Evolutionary conservation across 208 protist genomes (phyloP).

Genomic region (Herpetomonas tarakana): DNA sequence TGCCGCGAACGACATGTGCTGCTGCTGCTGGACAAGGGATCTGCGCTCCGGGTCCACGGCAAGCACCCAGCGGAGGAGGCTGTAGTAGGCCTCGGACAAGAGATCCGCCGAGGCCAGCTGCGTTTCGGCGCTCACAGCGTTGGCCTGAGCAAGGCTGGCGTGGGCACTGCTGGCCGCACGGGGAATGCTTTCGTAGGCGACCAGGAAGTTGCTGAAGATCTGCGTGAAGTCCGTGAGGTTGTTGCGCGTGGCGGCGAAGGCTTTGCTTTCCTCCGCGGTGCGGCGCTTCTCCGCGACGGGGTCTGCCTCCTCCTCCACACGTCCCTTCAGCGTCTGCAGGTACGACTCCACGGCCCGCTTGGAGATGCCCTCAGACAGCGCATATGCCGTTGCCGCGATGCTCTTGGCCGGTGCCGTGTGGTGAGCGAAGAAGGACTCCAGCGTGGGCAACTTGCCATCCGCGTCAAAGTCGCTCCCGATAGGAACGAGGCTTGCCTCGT

Average conservation of each 20-base stretch:
- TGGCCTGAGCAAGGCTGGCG: conserved; percentile 12
- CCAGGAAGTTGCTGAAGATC: conserved; percentile 23
- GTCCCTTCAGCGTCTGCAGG: conserved; percentile 29
- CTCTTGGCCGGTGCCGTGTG: conserved; percentile 33
- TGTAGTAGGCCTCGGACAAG: conserved; percentile 42
- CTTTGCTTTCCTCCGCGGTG: conserved; percentile 21
- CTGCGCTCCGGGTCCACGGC: conserved; percentile 46
- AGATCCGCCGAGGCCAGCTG: conserved; percentile 29
- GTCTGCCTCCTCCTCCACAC: conserved; percentile 24
- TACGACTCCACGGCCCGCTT: conserved; percentile 18
- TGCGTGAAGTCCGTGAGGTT: conserved; percentile 39
- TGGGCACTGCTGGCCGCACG: conserved; percentile 2
- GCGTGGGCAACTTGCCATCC: conserved; percentile 21
- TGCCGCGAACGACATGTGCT: not conserved
- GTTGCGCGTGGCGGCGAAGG: conserved; percentile 42
- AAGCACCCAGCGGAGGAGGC: conserved; percentile 47
- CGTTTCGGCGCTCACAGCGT: conserved; percentile 9
- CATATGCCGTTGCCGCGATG: conserved; percentile 35
- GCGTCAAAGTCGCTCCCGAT: conserved; percentile 31
- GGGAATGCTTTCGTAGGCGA: conserved; percentile 36
- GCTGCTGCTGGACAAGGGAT: conserved; percentile 5
- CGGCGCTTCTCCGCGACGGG: conserved; percentile 17
- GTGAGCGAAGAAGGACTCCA: conserved; percentile 43
- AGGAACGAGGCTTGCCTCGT: conserved; percentile 14
- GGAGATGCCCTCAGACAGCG: conserved; percentile 47